Percentiles rank a stretch among this genome's conserved stretches.
phyloP scores from a whole-genome alignment of 257 asterid genomes.

The Penstemon newberryi region DNA sequence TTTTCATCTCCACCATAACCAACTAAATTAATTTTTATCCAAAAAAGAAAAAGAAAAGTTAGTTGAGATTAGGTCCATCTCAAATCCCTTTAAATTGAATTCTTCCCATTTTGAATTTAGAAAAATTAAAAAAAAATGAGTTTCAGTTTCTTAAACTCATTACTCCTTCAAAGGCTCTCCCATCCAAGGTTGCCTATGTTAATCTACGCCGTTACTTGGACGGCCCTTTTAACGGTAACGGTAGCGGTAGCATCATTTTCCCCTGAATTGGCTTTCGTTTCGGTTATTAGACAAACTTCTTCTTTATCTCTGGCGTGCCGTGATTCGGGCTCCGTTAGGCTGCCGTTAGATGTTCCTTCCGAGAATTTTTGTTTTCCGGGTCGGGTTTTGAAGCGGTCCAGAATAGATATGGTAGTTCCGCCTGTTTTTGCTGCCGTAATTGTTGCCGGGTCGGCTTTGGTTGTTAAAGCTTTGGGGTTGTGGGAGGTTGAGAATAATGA shows the following conservation, averaged over 20 bases:
- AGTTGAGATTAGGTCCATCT: slow-evolving; percentile 57
- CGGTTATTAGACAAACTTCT: slow-evolving; percentile 51
- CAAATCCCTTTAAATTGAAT: slow-evolving; percentile 3
- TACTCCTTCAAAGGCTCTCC: slow-evolving; percentile 33
- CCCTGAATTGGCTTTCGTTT: slow-evolving; percentile 86
- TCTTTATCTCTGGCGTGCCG: slow-evolving; percentile 48
- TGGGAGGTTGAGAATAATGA: slow-evolving; percentile 64
- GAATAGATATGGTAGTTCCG: slow-evolving; percentile 65
- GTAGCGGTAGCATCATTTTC: slow-evolving; percentile 78
- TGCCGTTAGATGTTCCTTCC: slow-evolving; percentile 75
- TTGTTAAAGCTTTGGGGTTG: slow-evolving; percentile 68
- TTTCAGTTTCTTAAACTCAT: slow-evolving; percentile 40
- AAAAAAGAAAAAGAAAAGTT: slow-evolving; percentile 6
- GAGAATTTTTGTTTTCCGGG: slow-evolving; percentile 62
- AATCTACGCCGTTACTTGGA: slow-evolving; percentile 74
- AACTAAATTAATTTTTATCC: slow-evolving; percentile 33
- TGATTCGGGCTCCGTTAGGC: slow-evolving; percentile 39
- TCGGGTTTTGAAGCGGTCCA: slow-evolving; percentile 52
- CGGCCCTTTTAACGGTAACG: slow-evolving; percentile 54
- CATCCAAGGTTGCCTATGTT: slow-evolving; percentile 54
- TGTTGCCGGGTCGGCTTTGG: slow-evolving; percentile 67
- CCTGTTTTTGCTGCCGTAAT: slow-evolving; percentile 75
- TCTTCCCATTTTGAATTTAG: not conserved
- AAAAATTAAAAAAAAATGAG: slow-evolving; percentile 32
- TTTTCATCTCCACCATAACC: slow-evolving; percentile 29